Base-by-base conservation (phyloP, 2,329 filamentous ascomycete species). In the Pseudocercospora pini-densiflorae region DNA sequence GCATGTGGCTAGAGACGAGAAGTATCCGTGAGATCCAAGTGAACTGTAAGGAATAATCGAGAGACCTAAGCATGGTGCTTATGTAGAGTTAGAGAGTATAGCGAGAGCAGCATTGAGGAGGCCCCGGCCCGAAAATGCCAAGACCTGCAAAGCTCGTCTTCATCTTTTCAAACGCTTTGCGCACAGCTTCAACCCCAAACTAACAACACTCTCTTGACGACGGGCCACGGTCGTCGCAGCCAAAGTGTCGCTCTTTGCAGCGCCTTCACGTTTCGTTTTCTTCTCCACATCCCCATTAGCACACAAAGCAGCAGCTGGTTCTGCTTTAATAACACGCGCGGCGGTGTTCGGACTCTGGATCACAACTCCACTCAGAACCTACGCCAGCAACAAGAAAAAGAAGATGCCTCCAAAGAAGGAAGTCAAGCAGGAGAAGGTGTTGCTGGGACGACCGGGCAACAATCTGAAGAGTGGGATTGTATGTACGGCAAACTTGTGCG, bases 401-500 rank as follows among this genome's bases (percentile, higher is more conserved):
- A 93, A 88, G 80, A 99, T 99, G 95, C 87, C 93, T 83, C 95
- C 95, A 81, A 99, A 99, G 88, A 98, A 98, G 85, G 85, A 83
- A 62, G 90, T 89, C 76, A 89, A 92, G 77, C 92, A 97, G 87
- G 92, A 98, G 87, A 98, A 98, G 90, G 87, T 98, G 82, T 90
- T 95, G 75, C 87, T 99, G 82, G 95, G 95, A 82, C 88, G 95
- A 80, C 95, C 95, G 73, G 95, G 95, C 79, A 99, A 99, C 88
- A 98, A 89, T 84, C 82, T 99, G 82, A 99, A 98, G 89, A 97
- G 93, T 86, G 96, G 95, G 85, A 99, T 99, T 84, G 88, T 90
- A 87, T 89, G 95, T 96, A 74, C 70, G 74, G 64, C 68, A 61
- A 71, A 71, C 67, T 70, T 73, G 76, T 76, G 73, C 75, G 72